phyloP scores from a whole-genome alignment of 2,329 filamentous ascomycete species.

The Aspergillus ruber region DNA sequence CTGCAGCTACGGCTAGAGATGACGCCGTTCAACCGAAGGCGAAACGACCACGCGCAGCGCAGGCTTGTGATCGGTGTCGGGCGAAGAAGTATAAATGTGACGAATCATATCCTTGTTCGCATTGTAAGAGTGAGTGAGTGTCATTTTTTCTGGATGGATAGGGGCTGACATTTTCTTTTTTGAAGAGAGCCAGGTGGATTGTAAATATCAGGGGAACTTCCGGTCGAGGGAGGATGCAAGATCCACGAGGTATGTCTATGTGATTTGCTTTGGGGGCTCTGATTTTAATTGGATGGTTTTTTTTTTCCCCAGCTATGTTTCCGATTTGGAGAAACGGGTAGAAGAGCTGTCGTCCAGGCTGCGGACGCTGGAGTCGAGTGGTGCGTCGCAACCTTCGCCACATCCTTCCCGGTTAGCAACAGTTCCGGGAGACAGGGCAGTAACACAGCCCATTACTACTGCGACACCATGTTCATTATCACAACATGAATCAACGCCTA shows the following conservation, averaged over 20 bases:
- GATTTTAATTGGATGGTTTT: background rate
- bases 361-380: slow-evolving; percentile 14
- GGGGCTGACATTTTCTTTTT: slow-evolving; percentile 3
- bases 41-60: slow-evolving; percentile 38
- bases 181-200: slow-evolving; percentile 27
- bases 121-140: slow-evolving; percentile 39
- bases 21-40: slow-evolving; percentile 15
- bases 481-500: slow-evolving; percentile 12
- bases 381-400: slow-evolving; percentile 8
- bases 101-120: slow-evolving; percentile 39
- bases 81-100: slow-evolving; percentile 47
- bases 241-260: slow-evolving; percentile 18
- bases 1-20: slow-evolving; percentile 7
- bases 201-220: slow-evolving; percentile 30
- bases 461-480: slow-evolving; percentile 21
- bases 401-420: slow-evolving; percentile 3
- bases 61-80: slow-evolving; percentile 43
- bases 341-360: slow-evolving; percentile 25
- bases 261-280: no score
- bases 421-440: slow-evolving; percentile 2
- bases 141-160: background rate
- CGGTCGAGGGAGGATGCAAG: slow-evolving; percentile 24
- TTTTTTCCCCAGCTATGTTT: slow-evolving; percentile 22
- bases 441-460: slow-evolving; percentile 7
- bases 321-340: slow-evolving; percentile 30